phyloP scores from a whole-genome alignment of 2,329 filamentous ascomycete genomes.

The Pestalotiopsis sp. region DNA sequence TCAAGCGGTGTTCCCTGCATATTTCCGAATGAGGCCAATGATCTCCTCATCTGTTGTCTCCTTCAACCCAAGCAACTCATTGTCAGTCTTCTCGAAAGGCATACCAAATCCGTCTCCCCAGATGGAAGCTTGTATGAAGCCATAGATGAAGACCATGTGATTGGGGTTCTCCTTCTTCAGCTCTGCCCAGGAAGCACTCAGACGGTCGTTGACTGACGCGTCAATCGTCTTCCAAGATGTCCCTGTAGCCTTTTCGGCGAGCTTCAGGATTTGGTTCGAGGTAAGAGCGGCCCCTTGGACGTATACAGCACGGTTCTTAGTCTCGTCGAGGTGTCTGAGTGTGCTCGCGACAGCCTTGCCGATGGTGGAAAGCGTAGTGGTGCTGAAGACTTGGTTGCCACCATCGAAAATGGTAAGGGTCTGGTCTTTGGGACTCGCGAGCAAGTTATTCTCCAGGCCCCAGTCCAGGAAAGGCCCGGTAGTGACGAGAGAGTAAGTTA shows the following conservation, averaged over 20 bases:
- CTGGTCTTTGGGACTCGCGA: neutral
- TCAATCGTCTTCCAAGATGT: neutral
- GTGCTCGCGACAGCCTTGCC: slow-evolving; percentile 47
- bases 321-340: slow-evolving; percentile 43
- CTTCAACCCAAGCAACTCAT: neutral
- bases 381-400: slow-evolving; percentile 44
- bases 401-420: slow-evolving; percentile 48
- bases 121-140: neutral
- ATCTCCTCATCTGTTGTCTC: neutral
- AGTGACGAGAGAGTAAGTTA: slow-evolving; percentile 59
- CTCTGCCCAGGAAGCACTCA: neutral
- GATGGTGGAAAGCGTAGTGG: slow-evolving; percentile 47
- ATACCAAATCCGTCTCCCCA: neutral
- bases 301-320: slow-evolving; percentile 54
- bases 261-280: slow-evolving; percentile 50
- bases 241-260: slow-evolving; percentile 15
- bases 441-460: slow-evolving; percentile 44
- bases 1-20: neutral
- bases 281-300: slow-evolving; percentile 52
- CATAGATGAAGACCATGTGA: neutral
- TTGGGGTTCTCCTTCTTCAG: neutral
- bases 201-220: neutral
- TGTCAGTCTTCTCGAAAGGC: slow-evolving; percentile 1
- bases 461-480: slow-evolving; percentile 64
- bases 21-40: neutral